phyloP scores from a whole-genome alignment of 345 rosid species.

The Eucalyptus regnans region DNA sequence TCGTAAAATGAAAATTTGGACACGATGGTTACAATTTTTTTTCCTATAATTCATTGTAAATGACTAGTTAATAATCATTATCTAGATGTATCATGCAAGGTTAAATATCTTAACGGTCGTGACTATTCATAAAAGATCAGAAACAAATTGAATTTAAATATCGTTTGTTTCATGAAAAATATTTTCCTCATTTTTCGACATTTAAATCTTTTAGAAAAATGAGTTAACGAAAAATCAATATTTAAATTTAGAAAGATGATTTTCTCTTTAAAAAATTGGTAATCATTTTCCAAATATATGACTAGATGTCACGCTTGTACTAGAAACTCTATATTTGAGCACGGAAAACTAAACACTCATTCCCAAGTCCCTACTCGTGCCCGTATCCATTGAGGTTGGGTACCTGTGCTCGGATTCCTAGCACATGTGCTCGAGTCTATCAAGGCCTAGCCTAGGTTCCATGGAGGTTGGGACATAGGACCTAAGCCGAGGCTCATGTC shows the following conservation, averaged over 20 bases:
- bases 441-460: fast-evolving
- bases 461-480: too few relatives aligned
- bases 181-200: fast-evolving
- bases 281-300: too few relatives aligned
- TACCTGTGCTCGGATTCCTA: too few relatives aligned
- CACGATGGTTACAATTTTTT: not conserved
- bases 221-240: too few relatives aligned
- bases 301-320: fast-evolving
- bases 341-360: too few relatives aligned
- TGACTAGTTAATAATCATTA: not conserved
- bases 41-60: not conserved
- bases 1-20: not conserved
- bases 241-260: too few relatives aligned
- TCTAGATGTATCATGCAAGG: not conserved
- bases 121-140: not conserved
- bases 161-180: too few relatives aligned
- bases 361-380: fast-evolving
- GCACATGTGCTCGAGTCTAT: fast-evolving
- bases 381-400: too few relatives aligned
- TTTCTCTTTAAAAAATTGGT: too few relatives aligned
- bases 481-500: not conserved
- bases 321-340: too few relatives aligned
- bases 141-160: not conserved
- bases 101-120: not conserved
- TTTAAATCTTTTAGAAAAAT: too few relatives aligned